These are phyloP conservation scores for Gynochthodes officinalis DNA, from an alignment of 257 asterid genomes.

Conservation along the genomic window DNA sequence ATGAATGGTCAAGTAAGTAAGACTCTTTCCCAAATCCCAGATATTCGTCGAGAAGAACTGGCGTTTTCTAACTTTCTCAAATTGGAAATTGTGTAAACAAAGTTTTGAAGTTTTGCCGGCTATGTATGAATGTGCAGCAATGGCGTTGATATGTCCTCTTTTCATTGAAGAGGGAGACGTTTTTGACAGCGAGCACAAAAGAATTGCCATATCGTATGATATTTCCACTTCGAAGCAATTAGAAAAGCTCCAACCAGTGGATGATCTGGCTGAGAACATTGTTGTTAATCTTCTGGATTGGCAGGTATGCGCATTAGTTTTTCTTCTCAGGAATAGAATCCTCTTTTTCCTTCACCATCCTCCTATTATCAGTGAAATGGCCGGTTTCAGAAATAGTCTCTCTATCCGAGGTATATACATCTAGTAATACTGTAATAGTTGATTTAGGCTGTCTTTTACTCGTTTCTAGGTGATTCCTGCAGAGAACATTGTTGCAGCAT, in stretches of 20 bases:
- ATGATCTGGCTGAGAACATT: slow-evolving; percentile 47
- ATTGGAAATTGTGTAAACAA: background rate
- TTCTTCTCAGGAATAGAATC: slow-evolving; percentile 9
- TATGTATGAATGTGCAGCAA: slow-evolving; percentile 53
- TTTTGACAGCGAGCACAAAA: slow-evolving; percentile 39
- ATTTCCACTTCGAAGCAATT: slow-evolving; percentile 62
- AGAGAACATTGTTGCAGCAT: slow-evolving; percentile 78
- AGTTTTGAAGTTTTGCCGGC: background rate
- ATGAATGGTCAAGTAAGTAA: slow-evolving; percentile 74
- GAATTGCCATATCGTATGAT: slow-evolving; percentile 54
- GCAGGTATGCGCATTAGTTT: slow-evolving; percentile 46
- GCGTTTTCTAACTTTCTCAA: too few relatives aligned
- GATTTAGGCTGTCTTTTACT: slow-evolving; percentile 2
- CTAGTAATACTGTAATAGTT: too few relatives aligned
- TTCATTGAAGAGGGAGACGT: slow-evolving; percentile 57
- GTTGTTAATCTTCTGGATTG: slow-evolving; percentile 69
- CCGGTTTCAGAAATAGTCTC: background rate
- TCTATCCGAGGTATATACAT: background rate
- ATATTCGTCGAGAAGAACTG: too few relatives aligned
- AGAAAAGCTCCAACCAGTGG: slow-evolving; percentile 48
- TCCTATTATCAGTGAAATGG: background rate
- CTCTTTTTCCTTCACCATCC: background rate
- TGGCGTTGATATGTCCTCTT: slow-evolving; percentile 62
- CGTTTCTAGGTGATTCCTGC: slow-evolving; percentile 72
- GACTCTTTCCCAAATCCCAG: background rate